Evolutionary conservation across 148 eudicot species (phyloP), one percentile per base, ranked within the genome.

Genomic region (Rhododendron mucronatum): DNA sequence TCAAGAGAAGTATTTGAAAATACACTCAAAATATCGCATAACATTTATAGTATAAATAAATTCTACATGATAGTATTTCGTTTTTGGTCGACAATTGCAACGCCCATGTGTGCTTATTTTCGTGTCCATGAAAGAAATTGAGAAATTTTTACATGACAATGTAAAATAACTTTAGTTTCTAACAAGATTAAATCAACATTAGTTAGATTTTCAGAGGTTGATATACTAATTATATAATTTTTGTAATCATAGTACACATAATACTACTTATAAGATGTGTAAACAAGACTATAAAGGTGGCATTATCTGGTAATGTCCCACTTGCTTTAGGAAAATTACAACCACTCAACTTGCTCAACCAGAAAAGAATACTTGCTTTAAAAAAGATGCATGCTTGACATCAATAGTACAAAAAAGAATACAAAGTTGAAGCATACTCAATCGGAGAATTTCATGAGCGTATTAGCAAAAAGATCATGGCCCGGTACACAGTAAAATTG

Each of bases 221-320:
- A n/a, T 7, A n/a, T 7, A 9, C 71, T 23, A 63, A 23, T 63
- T 23, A 7, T 23, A 8, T 23, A 23, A 63, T 37, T 37, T 7
- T 63, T 4, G 21, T 16, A 18, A 20, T 20, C 23, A 57, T 5
- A 18, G 18, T 57, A 57, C 63, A 16, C 23, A 16, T 57, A 20
- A 50, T 50, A 50, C 53, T 50, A 50, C 53, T 50, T 50, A 12
- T 50, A 37, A 37, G 39, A 44, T 1, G 7, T 78, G 51, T 59
- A 35, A 82, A 57, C 44, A 82, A 61, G 21, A 48, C 30, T 26
- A 41, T 30, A 51, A 51, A 80, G 83, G 37, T 80, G 59, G 39
- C 84, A 59, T 53, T 81, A 33, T 81, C 83, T 37, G 74, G 71
- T 81, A 23, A 79, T 79, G 37, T 79, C 82, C 18, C 18, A 30